Evolutionary conservation across 2,329 filamentous ascomycete species (phyloP).

Genomic region (Biscogniauxia mediterranea): DNA sequence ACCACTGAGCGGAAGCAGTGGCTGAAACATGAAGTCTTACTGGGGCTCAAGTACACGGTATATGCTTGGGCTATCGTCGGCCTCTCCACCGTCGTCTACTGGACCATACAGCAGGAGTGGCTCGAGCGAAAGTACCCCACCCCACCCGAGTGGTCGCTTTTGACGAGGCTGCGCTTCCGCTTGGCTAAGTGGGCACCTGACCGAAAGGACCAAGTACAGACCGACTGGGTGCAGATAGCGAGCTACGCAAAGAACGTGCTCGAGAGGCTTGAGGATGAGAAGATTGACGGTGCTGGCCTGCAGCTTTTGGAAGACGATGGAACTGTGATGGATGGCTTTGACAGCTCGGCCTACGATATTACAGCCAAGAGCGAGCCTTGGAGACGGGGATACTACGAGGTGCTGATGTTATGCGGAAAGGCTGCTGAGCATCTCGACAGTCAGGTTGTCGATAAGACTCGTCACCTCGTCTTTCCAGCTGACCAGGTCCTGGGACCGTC

Average conservation of each 20-base stretch:
- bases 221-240: constrained; percentile 70
- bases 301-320: constrained; percentile 54
- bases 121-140: constrained; percentile 76
- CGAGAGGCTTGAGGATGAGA: constrained; percentile 65
- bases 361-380: constrained; percentile 76
- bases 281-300: constrained; percentile 66
- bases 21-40: constrained; percentile 67
- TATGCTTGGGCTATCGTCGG: constrained; percentile 63
- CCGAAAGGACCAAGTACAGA: constrained; percentile 49
- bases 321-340: constrained; percentile 52
- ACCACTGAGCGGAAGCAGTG: constrained; percentile 75
- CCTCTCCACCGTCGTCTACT: constrained; percentile 59
- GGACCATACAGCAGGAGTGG: constrained; percentile 69
- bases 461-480: constrained; percentile 65
- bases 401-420: constrained; percentile 73
- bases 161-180: constrained; percentile 66
- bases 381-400: constrained; percentile 81
- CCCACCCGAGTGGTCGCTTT: constrained; percentile 76
- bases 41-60: constrained; percentile 66
- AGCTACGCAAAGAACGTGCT: constrained; percentile 60
- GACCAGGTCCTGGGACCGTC: constrained; percentile 78
- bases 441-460: constrained; percentile 68
- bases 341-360: constrained; percentile 61
- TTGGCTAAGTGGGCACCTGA: constrained; percentile 61
- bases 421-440: constrained; percentile 80